Evolutionary conservation across 805 yeast species (phyloP), one percentile per base, ranked within the genome.

Genomic region (Wickerhamomyces xylosicus): DNA sequence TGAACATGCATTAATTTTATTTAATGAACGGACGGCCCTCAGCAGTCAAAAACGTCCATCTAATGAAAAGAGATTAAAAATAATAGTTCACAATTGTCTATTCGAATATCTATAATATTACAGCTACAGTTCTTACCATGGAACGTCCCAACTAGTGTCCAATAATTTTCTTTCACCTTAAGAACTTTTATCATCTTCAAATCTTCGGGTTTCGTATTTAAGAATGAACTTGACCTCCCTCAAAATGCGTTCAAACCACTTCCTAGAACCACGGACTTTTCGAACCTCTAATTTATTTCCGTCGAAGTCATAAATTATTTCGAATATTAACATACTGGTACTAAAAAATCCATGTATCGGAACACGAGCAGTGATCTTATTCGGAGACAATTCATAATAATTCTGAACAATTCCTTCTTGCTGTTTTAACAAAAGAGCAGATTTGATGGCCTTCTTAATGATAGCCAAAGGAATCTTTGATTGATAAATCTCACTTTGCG

Each of bases 341-440:
- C 51, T 2, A 73, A 66, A 47, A 56, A 69, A 31, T 61, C 59
- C 13, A 69, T 52, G n/a, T 4, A 25, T 25, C 13, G 77, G 75
- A 14, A 72, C 63, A 15, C 61, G 56, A 2, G 77, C 76, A 41
- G 59, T 61, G 17, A 72, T 63, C 14, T 61, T 45, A 4, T 70
- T 66, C 44, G 63, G 4, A 13, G 62, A 39, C 62, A 67, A 38
- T 67, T 70, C 41, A 64, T 69, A 31, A 69, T 56, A 3, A 61
- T 62, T 13, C 66, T 66, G 19, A 72, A 61, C 3, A 77, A 62
- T 0, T 10, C 78, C 78, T 50, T 72, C 77, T 38, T 69, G 62
- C 39, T 62, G 56, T 47, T 71, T 69, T 49, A 71, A 53, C 44
- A 62, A 64, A 38, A 72, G 52, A 7, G 71, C 70, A 37, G 59